A percentile compares a stretch with the other conserved stretches of the same genome.
Evolutionary conservation across 2,329 filamentous ascomycete genomes (phyloP).

Genomic region (Periconia digitata): DNA sequence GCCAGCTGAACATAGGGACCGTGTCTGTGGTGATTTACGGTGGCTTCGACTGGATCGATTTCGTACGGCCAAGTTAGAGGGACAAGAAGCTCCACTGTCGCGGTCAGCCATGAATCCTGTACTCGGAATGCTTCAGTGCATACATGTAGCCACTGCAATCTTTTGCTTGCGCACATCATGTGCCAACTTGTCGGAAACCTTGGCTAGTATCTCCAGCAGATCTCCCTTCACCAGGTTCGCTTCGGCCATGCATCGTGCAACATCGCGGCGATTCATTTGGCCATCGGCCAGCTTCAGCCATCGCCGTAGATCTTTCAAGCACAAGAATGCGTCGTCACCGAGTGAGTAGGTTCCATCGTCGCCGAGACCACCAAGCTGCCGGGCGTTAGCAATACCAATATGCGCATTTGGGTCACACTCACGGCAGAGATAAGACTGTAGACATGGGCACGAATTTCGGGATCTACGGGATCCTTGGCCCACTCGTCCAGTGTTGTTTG

Average conservation of each 20-base stretch:
- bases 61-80: slow-evolving; percentile 94
- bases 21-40: slow-evolving; percentile 89
- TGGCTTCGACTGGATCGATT: slow-evolving; percentile 76
- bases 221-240: slow-evolving; percentile 91
- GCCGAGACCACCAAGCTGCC: slow-evolving; percentile 80
- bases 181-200: slow-evolving; percentile 69
- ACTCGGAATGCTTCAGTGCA: slow-evolving; percentile 12
- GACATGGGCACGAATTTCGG: slow-evolving; percentile 89
- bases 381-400: slow-evolving; percentile 12
- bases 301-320: slow-evolving; percentile 88
- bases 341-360: slow-evolving; percentile 83
- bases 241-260: slow-evolving; percentile 88
- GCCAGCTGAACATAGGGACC: slow-evolving; percentile 85
- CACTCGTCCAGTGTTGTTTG: slow-evolving; percentile 48
- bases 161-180: slow-evolving; percentile 76
- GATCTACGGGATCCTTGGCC: slow-evolving; percentile 65
- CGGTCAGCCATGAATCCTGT: slow-evolving; percentile 18
- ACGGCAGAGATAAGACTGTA: slow-evolving; percentile 93
- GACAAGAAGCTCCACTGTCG: slow-evolving; percentile 77
- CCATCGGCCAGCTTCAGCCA: slow-evolving; percentile 96
- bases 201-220: slow-evolving; percentile 81
- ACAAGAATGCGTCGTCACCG: slow-evolving; percentile 89
- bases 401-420: slow-evolving; percentile 40
- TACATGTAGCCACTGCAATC: slow-evolving; percentile 76
- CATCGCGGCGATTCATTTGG: slow-evolving; percentile 90